A percentile compares a stretch with the other conserved stretches of the same genome.
These are phyloP conservation scores for Diaporthe capsici DNA, from an alignment of 2,329 filamentous ascomycete genomes.

Conservation along the genomic window DNA sequence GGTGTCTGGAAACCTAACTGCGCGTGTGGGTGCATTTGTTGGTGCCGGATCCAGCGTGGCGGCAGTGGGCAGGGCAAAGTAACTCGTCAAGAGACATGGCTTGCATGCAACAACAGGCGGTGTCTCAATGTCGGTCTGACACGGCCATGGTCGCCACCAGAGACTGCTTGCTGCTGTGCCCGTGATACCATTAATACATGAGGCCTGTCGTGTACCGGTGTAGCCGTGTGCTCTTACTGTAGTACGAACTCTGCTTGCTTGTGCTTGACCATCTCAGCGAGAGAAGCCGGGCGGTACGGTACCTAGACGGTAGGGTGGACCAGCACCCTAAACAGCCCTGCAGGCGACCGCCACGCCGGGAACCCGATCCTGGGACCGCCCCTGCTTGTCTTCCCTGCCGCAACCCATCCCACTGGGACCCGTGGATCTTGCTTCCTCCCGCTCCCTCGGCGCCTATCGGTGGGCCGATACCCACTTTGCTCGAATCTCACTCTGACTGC, in stretches of 20 bases:
- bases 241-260: not conserved
- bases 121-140: slow-evolving; percentile 23
- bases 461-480: slow-evolving; percentile 16
- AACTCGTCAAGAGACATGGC: slow-evolving; percentile 22
- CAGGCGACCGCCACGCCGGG: slow-evolving; percentile 30
- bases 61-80: not conserved
- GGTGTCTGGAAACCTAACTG: slow-evolving; percentile 4
- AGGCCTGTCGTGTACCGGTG: not conserved
- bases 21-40: not conserved
- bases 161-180: slow-evolving; percentile 10
- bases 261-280: not conserved
- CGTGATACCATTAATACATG: not conserved
- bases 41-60: not conserved
- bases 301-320: not conserved
- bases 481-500: not conserved
- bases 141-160: slow-evolving; percentile 14
- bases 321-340: slow-evolving; percentile 17
- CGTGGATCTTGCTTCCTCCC: slow-evolving; percentile 30
- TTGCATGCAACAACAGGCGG: slow-evolving; percentile 23
- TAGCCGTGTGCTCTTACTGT: not conserved
- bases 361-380: slow-evolving; percentile 33
- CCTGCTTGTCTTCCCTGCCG: slow-evolving; percentile 32
- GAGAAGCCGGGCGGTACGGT: not conserved
- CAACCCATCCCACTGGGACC: slow-evolving; percentile 38
- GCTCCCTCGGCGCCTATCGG: slow-evolving; percentile 25